Evolutionary conservation across 1,139 yeast species (phyloP).

Genomic region (Taphrina pruni): DNA sequence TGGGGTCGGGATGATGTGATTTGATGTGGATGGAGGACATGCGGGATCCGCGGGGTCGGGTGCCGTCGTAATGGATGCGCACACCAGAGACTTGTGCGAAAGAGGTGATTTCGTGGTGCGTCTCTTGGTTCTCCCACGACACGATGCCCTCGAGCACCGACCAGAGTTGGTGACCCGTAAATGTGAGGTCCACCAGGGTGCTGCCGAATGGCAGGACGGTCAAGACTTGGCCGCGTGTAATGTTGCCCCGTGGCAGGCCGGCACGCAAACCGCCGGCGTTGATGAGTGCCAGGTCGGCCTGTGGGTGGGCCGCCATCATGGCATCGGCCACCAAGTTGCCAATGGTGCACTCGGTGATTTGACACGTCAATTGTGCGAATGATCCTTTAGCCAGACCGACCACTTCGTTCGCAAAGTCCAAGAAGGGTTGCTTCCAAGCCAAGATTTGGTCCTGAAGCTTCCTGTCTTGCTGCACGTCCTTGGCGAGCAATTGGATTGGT

Average conservation of each 20-base stretch:
- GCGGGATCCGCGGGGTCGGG: slow-evolving; percentile 28
- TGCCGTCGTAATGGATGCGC: slow-evolving; percentile 19
- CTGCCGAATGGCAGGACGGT: slow-evolving; percentile 37
- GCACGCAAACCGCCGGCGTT: slow-evolving; percentile 41
- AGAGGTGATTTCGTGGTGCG: slow-evolving; percentile 33
- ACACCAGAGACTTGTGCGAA: slow-evolving; percentile 37
- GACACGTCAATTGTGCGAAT: slow-evolving; percentile 32
- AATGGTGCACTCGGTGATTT: slow-evolving; percentile 36
- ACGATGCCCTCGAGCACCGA: slow-evolving; percentile 32
- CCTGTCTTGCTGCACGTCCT: slow-evolving; percentile 6
- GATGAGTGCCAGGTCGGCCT: slow-evolving; percentile 21
- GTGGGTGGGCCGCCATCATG: slow-evolving; percentile 37
- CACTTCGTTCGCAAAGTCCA: slow-evolving; percentile 28
- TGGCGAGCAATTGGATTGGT: slow-evolving; percentile 25
- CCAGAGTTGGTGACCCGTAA: slow-evolving; percentile 38
- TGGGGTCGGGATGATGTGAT: too few relatives aligned
- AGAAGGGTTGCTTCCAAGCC: slow-evolving; percentile 35
- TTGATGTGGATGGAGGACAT: slow-evolving; percentile 14
- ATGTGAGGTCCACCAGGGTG: slow-evolving; percentile 27
- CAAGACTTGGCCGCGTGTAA: slow-evolving; percentile 35
- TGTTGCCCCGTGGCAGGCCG: slow-evolving; percentile 30
- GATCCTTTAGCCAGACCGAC: slow-evolving; percentile 35
- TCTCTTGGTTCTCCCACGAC: slow-evolving; percentile 35
- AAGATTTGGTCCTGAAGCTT: slow-evolving; percentile 10
- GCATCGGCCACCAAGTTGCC: slow-evolving; percentile 38